phyloP scores from a whole-genome alignment of 345 rosid genomes.

The Brassica napus region Da-Ae NC_063442.1:31291001-31291500 shows the following conservation, averaged over 20 bases:
- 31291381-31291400: conserved; percentile 36
- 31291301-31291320: conserved; percentile 53
- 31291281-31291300: conserved; percentile 74
- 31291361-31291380: conserved; percentile 71
- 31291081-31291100: background rate
- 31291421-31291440: conserved; percentile 72
- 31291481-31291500: conserved; percentile 57
- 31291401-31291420: conserved; percentile 71
- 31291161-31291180: conserved; percentile 83
- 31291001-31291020: conserved; percentile 38
- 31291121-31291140: background rate
- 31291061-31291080: conserved; percentile 50
- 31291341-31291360: conserved; percentile 59
- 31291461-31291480: conserved; percentile 86
- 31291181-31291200: conserved; percentile 77
- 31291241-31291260: conserved; percentile 68
- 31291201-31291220: conserved; percentile 62
- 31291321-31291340: conserved; percentile 56
- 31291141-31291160: conserved; percentile 85
- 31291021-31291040: conserved; percentile 90
- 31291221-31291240: conserved; percentile 60
- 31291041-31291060: conserved; percentile 93
- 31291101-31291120: background rate
- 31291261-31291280: conserved; percentile 97
- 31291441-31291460: conserved; percentile 88